Percentiles rank a stretch among this genome's conserved stretches.
These are phyloP conservation scores for Reutealis trisperma DNA, from an alignment of 345 rosid genomes.

Conservation along the genomic window DNA sequence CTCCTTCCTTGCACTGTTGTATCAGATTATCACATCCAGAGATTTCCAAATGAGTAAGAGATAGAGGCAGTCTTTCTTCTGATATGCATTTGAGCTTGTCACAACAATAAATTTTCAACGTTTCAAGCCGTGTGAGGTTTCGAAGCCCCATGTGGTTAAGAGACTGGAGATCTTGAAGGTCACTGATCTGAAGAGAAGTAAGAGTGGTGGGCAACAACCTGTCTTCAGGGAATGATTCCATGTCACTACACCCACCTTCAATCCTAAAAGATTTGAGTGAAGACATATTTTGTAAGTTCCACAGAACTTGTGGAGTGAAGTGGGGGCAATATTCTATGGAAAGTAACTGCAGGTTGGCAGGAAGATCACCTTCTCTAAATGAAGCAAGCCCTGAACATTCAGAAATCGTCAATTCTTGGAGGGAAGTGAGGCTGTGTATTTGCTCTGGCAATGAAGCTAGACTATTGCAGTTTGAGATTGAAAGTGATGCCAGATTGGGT, in stretches of 20 bases:
- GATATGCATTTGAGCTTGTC: neutral
- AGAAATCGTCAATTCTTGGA: too few relatives aligned
- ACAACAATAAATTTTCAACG: neutral
- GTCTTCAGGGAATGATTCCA: neutral
- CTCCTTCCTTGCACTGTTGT: neutral
- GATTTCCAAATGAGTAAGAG: neutral
- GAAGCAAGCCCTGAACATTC: too few relatives aligned
- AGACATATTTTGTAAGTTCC: neutral
- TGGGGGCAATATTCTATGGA: neutral
- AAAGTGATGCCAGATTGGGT: conserved; percentile 17
- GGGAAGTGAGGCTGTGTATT: too few relatives aligned
- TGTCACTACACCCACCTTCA: neutral
- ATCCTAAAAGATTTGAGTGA: neutral
- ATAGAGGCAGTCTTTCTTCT: neutral
- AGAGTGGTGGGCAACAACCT: neutral
- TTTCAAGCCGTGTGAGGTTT: neutral
- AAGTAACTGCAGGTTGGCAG: neutral
- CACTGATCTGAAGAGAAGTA: neutral
- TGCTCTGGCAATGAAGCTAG: neutral
- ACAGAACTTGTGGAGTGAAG: neutral
- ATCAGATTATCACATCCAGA: neutral
- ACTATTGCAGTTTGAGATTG: conserved; percentile 27
- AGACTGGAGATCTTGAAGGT: neutral
- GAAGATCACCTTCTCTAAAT: too few relatives aligned
- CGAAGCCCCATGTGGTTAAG: neutral